Conservation (phyloP, 2,329 filamentous ascomycete genomes). For the Claviceps capensis region DNA sequence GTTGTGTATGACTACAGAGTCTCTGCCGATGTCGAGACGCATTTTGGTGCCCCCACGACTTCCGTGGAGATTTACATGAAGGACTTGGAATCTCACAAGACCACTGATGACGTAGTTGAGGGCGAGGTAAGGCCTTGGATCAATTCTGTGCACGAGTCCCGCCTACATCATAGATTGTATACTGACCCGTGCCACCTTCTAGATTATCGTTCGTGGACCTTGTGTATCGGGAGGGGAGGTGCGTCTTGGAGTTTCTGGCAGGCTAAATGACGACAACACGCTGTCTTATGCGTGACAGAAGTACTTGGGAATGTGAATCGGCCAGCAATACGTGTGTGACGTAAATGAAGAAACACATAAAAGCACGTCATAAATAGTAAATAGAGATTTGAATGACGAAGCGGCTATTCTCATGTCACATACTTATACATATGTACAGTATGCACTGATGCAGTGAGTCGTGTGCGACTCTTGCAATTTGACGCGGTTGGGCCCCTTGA, state of each 20-base stretch:
- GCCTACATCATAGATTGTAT: background rate
- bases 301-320: too few species aligned
- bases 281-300: slow-evolving; percentile 37
- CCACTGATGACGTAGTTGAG: slow-evolving; percentile 45
- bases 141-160: background rate
- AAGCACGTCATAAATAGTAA: background rate
- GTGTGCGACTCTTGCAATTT: too few species aligned
- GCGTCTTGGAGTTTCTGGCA: slow-evolving; percentile 48
- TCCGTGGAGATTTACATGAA: slow-evolving; percentile 65
- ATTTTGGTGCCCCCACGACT: slow-evolving; percentile 74
- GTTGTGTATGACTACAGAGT: slow-evolving; percentile 76
- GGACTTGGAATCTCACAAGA: slow-evolving; percentile 46
- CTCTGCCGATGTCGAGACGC: slow-evolving; percentile 27
- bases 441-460: too few species aligned
- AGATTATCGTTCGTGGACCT: slow-evolving; percentile 62
- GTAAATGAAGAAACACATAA: background rate
- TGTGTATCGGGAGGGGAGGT: slow-evolving; percentile 57
- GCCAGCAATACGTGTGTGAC: too few species aligned
- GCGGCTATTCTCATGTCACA: too few species aligned
- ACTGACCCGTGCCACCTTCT: background rate
- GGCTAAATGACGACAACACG: slow-evolving; percentile 59
- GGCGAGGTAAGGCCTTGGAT: slow-evolving; percentile 44
- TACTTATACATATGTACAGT: too few species aligned
- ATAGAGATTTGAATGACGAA: background rate
- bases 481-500: too few species aligned